phyloP scores from a whole-genome alignment of 352 stramenopile species.

The Globisporangium barbulae region DNA sequence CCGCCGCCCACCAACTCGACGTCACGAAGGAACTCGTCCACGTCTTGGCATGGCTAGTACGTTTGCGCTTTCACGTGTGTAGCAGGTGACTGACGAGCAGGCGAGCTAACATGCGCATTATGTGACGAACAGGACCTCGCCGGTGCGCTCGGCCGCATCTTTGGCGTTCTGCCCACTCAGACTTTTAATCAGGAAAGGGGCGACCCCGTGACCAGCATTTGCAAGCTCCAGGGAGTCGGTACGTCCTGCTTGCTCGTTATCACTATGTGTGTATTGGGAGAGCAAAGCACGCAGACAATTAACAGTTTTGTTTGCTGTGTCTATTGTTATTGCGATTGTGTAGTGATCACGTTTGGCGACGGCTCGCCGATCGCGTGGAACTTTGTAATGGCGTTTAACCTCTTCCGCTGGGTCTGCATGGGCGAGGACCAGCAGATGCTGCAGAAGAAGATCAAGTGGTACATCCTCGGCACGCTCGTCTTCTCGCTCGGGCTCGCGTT shows the following conservation, averaged over 20 bases:
- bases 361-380: slow-evolving; percentile 78
- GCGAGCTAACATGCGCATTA: not conserved
- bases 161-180: slow-evolving; percentile 58
- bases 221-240: slow-evolving; percentile 74
- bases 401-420: slow-evolving; percentile 81
- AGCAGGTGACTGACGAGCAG: not conserved
- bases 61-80: slow-evolving; percentile 4
- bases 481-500: slow-evolving; percentile 61
- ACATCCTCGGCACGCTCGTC: slow-evolving; percentile 54
- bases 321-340: not conserved
- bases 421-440: slow-evolving; percentile 83
- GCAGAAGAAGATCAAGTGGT: slow-evolving; percentile 81
- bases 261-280: not conserved
- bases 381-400: slow-evolving; percentile 79
- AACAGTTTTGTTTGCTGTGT: not conserved
- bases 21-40: slow-evolving; percentile 86
- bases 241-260: slow-evolving; percentile 6
- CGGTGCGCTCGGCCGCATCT: slow-evolving; percentile 63
- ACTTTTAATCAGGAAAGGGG: slow-evolving; percentile 59
- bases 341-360: slow-evolving; percentile 80
- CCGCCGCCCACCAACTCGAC: slow-evolving; percentile 53
- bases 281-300: not conserved
- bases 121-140: slow-evolving; percentile 51
- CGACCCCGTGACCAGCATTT: slow-evolving; percentile 51
- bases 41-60: slow-evolving; percentile 76